Evolutionary conservation across 1,284 basidiomycete species (phyloP).

Genomic region (Sanghuangporus baumii): DNA sequence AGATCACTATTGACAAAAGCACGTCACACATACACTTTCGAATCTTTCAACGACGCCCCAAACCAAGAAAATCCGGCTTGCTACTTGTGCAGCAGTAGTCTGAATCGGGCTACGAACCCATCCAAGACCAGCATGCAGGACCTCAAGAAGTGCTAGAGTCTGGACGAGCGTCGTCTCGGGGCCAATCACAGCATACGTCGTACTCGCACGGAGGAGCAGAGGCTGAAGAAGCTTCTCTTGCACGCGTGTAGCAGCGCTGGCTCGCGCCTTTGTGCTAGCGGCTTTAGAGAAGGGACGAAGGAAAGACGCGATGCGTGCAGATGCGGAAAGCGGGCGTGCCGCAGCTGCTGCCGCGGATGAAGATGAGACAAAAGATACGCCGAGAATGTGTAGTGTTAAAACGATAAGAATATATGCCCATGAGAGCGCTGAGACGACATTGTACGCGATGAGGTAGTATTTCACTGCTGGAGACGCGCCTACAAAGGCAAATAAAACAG

Average conservation of each 20-base stretch:
- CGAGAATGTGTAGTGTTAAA: conserved; percentile 9
- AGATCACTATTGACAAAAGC: conserved; percentile 7
- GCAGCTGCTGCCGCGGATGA: conserved; percentile 37
- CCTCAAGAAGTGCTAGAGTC: conserved; percentile 75
- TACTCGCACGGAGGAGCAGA: conserved; percentile 35
- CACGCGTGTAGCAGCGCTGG: conserved; percentile 4
- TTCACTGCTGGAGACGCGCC: conserved; percentile 25
- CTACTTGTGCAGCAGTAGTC: conserved; percentile 85
- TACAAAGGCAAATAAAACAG: neutral
- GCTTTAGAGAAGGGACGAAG: conserved; percentile 25
- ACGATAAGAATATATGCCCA: conserved; percentile 68
- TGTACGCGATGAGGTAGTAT: conserved; percentile 76
- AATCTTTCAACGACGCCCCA: conserved; percentile 79
- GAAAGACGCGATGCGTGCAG: conserved; percentile 24
- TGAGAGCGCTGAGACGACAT: conserved; percentile 62
- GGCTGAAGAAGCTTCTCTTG: conserved; percentile 16
- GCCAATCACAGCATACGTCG: conserved; percentile 57
- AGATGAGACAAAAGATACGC: conserved; percentile 34
- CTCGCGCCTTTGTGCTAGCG: neutral
- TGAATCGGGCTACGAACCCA: conserved; percentile 82
- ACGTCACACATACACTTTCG: conserved; percentile 35
- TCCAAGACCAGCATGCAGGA: conserved; percentile 76
- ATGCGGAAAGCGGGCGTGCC: conserved; percentile 12
- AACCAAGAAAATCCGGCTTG: conserved; percentile 80
- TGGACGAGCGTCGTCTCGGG: conserved; percentile 69